Evolutionary conservation across 768 basidiomycete genomes (phyloP), one percentile per base, ranked within the genome.

Genomic region (Vararia minispora): DNA sequence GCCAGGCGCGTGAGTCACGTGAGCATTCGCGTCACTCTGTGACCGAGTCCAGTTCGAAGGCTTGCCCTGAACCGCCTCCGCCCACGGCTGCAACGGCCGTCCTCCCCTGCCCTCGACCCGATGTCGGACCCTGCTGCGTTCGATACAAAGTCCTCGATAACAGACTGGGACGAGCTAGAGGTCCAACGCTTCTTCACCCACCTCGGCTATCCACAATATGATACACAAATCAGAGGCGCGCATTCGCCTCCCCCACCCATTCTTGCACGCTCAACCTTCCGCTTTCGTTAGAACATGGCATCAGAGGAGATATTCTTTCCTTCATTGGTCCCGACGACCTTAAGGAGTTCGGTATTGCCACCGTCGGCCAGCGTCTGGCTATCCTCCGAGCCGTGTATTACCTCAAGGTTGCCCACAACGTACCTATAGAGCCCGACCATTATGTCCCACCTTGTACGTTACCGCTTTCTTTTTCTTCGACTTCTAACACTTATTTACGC

Each of bases 331-430:
- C 77, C n/a, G 85, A 91, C 17, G 61, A 74, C 2, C 73, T 99
- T 47, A 87, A 85, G 58, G 79, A 84, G 29, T 64, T 97, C 40
- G 95, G 95, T 6, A 72, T 99, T 29, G 55, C 72, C n/a, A 87
- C 84, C 25, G 74, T 98, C 46, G 95, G 95, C 16, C 92, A 97
- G 59, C 70, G 95, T 39, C 63, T 99, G 25, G 69, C 85, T 30
- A 89, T 98, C 46, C 77, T 98, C 56, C 92, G 90, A 58, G 81
- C 84, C 33, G 78, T 97, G 41, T 98, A 95, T 63, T 76, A 76
- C 37, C 65, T 87, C 51, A 99, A 99, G 66, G 61, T 91, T 36
- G 76, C 76, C 1, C 72, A 92, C 52, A 77, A 77, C 45, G 66
- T 99, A 36, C 76, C 84, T 26, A 77, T 92, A 48, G 86, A 88